Conservation (phyloP, 306 rosid species). For the Trifolium pratense region DNA sequence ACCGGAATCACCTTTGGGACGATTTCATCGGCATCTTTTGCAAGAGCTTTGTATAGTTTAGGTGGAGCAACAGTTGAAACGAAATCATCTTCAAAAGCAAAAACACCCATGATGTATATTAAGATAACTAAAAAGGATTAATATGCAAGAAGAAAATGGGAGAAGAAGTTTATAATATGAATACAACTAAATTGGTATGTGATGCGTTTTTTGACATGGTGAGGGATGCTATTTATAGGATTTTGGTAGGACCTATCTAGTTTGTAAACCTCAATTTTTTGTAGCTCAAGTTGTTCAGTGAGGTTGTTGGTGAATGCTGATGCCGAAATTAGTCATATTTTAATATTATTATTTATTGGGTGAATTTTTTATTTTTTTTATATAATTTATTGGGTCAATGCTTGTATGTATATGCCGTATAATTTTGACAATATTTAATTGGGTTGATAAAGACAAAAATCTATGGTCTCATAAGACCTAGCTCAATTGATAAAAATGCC, state of each 20-base stretch:
- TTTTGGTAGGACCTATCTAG: background rate
- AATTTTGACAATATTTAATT: too few relatives aligned
- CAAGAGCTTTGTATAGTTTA: constrained; percentile 44
- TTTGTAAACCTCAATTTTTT: background rate
- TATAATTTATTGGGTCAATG: background rate
- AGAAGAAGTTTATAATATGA: background rate
- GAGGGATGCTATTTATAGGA: constrained; percentile 13
- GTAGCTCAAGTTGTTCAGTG: background rate
- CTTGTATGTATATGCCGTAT: too few relatives aligned
- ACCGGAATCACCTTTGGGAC: constrained; percentile 34
- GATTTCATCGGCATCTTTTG: constrained; percentile 38
- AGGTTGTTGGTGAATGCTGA: background rate
- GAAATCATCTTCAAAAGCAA: constrained; percentile 29
- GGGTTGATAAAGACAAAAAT: too few relatives aligned
- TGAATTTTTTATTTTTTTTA: background rate
- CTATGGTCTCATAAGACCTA: too few relatives aligned
- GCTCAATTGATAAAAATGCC: too few relatives aligned
- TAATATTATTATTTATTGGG: background rate
- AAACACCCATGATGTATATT: constrained; percentile 47
- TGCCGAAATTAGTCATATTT: background rate
- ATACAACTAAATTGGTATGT: background rate
- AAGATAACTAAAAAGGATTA: background rate
- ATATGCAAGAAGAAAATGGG: background rate
- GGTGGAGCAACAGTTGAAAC: constrained; percentile 38
- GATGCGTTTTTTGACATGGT: constrained; percentile 5